Conservation (phyloP, 1,139 yeast genomes). For the Yarrowia galli region DNA sequence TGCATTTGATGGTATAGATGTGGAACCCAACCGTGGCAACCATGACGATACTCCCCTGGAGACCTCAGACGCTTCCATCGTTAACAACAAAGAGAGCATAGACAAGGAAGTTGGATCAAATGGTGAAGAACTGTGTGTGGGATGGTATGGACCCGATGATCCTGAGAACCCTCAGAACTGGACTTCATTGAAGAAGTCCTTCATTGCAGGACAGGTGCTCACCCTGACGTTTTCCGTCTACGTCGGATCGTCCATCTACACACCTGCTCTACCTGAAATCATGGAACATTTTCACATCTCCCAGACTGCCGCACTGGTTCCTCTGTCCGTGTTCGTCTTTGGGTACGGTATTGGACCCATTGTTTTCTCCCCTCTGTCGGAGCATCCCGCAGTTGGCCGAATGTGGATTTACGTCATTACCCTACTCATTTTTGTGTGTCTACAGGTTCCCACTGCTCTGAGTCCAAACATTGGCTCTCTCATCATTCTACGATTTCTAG, state of each 20-base stretch:
- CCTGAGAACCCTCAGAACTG: slow-evolving; percentile 67
- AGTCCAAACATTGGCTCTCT: slow-evolving; percentile 56
- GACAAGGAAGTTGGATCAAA: neutral
- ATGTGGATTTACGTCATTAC: slow-evolving; percentile 60
- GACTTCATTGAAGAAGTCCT: slow-evolving; percentile 53
- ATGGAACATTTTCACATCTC: slow-evolving; percentile 55
- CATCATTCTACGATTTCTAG: slow-evolving; percentile 73
- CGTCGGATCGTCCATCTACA: slow-evolving; percentile 65
- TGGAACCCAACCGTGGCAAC: neutral
- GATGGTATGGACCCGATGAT: slow-evolving; percentile 60
- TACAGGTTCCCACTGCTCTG: slow-evolving; percentile 53
- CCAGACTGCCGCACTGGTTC: slow-evolving; percentile 56
- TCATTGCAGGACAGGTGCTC: slow-evolving; percentile 55
- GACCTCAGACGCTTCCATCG: neutral
- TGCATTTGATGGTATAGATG: slow-evolving; percentile 1
- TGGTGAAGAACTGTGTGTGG: slow-evolving; percentile 42
- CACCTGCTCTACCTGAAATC: slow-evolving; percentile 60
- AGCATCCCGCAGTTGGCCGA: slow-evolving; percentile 60
- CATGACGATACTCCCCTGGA: neutral
- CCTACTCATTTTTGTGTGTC: slow-evolving; percentile 51
- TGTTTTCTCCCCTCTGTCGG: slow-evolving; percentile 62
- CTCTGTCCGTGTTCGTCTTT: slow-evolving; percentile 61
- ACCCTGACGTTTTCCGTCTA: slow-evolving; percentile 61
- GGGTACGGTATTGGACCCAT: slow-evolving; percentile 66
- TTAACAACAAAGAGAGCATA: neutral